Evolutionary conservation across 129 eudicot species (phyloP).

Genomic region (Chrysanthemum makinoi): DNA sequence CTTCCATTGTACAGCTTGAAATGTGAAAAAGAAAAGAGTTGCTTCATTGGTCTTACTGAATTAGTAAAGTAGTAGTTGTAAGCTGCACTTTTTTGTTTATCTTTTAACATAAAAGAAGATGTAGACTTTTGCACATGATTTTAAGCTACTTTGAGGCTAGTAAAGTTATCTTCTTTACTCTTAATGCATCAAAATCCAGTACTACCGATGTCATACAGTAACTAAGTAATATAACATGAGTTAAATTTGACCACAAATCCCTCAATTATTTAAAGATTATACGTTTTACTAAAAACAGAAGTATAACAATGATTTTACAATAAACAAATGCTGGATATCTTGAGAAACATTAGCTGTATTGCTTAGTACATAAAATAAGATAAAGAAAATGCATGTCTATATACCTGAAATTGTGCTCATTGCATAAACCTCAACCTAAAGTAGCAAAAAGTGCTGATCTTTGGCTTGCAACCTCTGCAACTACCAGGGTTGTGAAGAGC

Average conservation of each 20-base stretch:
- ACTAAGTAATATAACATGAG: background rate
- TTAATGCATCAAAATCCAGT: no score
- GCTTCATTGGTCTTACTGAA: no score
- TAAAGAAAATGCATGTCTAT: background rate
- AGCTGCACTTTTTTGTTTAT: no score
- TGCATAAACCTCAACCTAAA: constrained; percentile 80
- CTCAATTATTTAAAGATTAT: background rate
- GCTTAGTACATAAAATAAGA: background rate
- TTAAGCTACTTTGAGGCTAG: no score
- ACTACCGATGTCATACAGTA: no score
- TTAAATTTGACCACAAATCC: background rate
- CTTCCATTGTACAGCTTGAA: background rate
- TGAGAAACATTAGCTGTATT: no score
- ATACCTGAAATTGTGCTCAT: constrained; percentile 94
- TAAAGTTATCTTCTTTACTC: no score
- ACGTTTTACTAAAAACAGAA: no score
- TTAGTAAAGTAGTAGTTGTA: no score
- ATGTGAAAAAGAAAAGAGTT: no score
- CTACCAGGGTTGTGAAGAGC: constrained; percentile 98
- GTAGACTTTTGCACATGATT: no score
- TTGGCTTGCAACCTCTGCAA: constrained; percentile 83
- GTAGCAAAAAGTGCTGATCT: constrained; percentile 97
- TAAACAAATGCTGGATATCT: constrained; percentile 1
- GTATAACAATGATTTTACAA: background rate
- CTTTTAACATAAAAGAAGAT: no score